phyloP scores from a whole-genome alignment of 2,329 filamentous ascomycete genomes.

The Chrysosporium queenslandicum region DNA sequence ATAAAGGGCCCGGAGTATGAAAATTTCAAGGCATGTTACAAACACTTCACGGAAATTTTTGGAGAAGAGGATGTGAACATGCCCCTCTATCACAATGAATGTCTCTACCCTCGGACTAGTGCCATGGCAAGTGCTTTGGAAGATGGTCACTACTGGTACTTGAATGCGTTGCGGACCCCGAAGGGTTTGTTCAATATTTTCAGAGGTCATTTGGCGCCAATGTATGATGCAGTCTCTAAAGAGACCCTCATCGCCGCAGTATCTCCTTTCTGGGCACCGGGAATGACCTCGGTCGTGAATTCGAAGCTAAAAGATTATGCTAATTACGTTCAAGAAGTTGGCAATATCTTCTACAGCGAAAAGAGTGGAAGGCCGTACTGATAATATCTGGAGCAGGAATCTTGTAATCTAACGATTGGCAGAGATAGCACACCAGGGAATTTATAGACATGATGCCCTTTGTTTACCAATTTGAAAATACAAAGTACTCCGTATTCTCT shows the following conservation, averaged over 20 bases:
- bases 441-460: too few relatives aligned
- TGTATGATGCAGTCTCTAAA: constrained; percentile 2
- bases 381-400: too few relatives aligned
- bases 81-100: background rate
- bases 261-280: constrained; percentile 12
- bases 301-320: constrained; percentile 4
- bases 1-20: background rate
- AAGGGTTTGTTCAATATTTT: constrained; percentile 14
- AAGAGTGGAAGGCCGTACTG: background rate
- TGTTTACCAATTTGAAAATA: too few relatives aligned
- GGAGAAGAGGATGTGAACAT: constrained; percentile 13
- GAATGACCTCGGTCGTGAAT: constrained; percentile 14
- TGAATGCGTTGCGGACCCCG: constrained; percentile 7
- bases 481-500: too few relatives aligned
- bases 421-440: too few relatives aligned
- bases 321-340: constrained; percentile 11
- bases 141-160: constrained; percentile 13
- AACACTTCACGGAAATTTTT: constrained; percentile 14
- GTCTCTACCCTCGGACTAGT: background rate
- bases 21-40: constrained; percentile 4
- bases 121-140: constrained; percentile 9
- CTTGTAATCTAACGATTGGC: too few relatives aligned
- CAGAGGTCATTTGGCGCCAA: background rate
- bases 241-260: background rate
- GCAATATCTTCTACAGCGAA: constrained; percentile 4